Evolutionary conservation across 768 basidiomycete genomes (phyloP).

Genomic region (Tricholoma flavovirens): DNA sequence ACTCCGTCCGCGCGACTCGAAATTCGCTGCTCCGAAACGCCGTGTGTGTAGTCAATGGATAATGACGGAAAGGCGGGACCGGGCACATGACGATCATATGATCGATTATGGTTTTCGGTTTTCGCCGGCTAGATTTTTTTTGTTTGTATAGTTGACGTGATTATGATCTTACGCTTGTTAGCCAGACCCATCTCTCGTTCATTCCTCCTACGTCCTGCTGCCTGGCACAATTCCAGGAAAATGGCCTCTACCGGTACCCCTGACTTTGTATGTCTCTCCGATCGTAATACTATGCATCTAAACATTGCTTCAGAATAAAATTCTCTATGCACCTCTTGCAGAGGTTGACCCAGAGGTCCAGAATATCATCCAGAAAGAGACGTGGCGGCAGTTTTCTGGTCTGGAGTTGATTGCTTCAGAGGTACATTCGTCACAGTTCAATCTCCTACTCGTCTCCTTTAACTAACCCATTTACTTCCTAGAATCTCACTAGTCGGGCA

Average conservation of each 20-base stretch:
- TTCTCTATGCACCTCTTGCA: slow-evolving; percentile 80
- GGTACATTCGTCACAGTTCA: slow-evolving; percentile 38
- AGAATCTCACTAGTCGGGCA: slow-evolving; percentile 96
- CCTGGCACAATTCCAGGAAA: slow-evolving; percentile 31
- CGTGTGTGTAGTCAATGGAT: too few species aligned
- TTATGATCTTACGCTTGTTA: slow-evolving; percentile 35
- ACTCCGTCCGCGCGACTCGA: too few species aligned
- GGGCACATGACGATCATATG: too few species aligned
- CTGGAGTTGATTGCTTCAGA: slow-evolving; percentile 99
- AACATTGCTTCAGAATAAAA: slow-evolving; percentile 66
- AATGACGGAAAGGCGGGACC: too few species aligned
- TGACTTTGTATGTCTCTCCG: slow-evolving; percentile 46
- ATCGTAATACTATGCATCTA: not conserved
- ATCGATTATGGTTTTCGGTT: too few species aligned
- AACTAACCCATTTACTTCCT: not conserved
- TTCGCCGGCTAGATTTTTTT: slow-evolving; percentile 15
- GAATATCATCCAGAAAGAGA: slow-evolving; percentile 98
- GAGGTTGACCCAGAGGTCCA: slow-evolving; percentile 93
- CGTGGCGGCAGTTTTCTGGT: slow-evolving; percentile 96
- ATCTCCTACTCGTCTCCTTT: not conserved
- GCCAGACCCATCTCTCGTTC: slow-evolving; percentile 28
- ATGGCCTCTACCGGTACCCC: slow-evolving; percentile 61
- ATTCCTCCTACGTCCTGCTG: slow-evolving; percentile 25
- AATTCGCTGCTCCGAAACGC: too few species aligned
- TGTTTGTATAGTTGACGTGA: too few species aligned